These are phyloP conservation scores for Lichtheimia corymbifera DNA, from an alignment of 371 early-diverging fungal species.

Conservation along the genomic window DNA sequence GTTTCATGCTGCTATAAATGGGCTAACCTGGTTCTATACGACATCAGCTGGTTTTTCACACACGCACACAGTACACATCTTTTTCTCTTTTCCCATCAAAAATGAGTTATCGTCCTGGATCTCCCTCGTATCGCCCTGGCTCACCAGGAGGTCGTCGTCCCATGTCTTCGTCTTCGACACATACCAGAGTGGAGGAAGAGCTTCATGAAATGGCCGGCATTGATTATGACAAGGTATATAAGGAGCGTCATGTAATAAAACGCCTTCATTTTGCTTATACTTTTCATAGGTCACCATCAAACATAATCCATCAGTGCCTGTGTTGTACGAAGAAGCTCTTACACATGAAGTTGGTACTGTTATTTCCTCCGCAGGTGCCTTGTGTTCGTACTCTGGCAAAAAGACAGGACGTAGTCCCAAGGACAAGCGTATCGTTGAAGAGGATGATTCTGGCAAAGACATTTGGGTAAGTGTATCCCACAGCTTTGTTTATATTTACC, in stretches of 20 bases:
- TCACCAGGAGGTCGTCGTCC: conserved; percentile 48
- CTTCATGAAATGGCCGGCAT: conserved; percentile 54
- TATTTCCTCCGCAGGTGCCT: conserved; percentile 90
- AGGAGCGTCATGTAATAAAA: not conserved
- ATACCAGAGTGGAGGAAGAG: conserved; percentile 55
- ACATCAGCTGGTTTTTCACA: not conserved
- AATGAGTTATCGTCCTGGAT: conserved; percentile 9
- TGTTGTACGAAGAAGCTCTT: conserved; percentile 94
- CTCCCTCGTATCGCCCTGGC: conserved; percentile 30
- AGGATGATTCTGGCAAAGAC: conserved; percentile 74
- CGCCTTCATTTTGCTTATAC: not conserved
- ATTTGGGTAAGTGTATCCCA: conserved; percentile 68
- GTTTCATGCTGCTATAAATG: not conserved
- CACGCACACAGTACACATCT: not conserved
- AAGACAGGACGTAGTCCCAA: conserved; percentile 91
- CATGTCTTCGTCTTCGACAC: conserved; percentile 33
- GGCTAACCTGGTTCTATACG: not conserved
- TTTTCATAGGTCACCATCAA: conserved; percentile 53
- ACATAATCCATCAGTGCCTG: conserved; percentile 78
- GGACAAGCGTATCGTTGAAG: conserved; percentile 98
- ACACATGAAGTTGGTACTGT: conserved; percentile 86
- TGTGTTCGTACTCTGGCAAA: conserved; percentile 88
- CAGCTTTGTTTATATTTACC: not conserved
- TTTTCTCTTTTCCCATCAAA: conserved; percentile 1
- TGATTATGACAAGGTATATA: conserved; percentile 52